A percentile compares a stretch with the other conserved stretches of the same genome.
Conservation (phyloP, 1,284 basidiomycete genomes). For the Cutaneotrichosporon sp. region DNA sequence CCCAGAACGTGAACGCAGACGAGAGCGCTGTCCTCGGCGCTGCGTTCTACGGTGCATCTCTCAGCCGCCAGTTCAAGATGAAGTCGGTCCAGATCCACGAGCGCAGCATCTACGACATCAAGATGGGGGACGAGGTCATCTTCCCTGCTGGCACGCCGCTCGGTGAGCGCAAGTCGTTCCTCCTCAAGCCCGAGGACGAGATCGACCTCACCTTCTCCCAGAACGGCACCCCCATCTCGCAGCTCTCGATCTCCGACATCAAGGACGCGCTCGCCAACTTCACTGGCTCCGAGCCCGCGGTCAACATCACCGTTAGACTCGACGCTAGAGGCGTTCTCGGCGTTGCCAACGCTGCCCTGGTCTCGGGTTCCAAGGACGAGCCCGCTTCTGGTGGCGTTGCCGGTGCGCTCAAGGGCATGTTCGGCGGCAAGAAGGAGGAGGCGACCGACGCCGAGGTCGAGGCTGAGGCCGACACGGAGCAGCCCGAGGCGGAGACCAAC, state of each 20-base stretch:
- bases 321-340: constrained; percentile 80
- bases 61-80: constrained; percentile 91
- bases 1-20: constrained; percentile 94
- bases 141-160: constrained; percentile 74
- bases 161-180: constrained; percentile 75
- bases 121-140: constrained; percentile 55
- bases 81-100: constrained; percentile 89
- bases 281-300: constrained; percentile 54
- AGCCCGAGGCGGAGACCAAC: not conserved
- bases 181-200: constrained; percentile 58
- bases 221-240: constrained; percentile 39
- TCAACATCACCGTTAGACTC: constrained; percentile 76
- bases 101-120: constrained; percentile 63
- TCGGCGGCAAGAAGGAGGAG: constrained; percentile 62
- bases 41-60: constrained; percentile 85
- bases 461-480: constrained; percentile 51
- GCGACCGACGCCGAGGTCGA: constrained; percentile 45
- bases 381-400: constrained; percentile 66
- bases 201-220: constrained; percentile 73
- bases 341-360: constrained; percentile 70
- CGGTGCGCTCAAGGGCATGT: constrained; percentile 77
- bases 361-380: constrained; percentile 57
- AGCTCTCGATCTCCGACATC: constrained; percentile 40
- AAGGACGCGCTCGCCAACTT: constrained; percentile 44
- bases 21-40: constrained; percentile 95